phyloP scores from a whole-genome alignment of 177 flowering plant species.

The Vitis hybrid region DNA sequence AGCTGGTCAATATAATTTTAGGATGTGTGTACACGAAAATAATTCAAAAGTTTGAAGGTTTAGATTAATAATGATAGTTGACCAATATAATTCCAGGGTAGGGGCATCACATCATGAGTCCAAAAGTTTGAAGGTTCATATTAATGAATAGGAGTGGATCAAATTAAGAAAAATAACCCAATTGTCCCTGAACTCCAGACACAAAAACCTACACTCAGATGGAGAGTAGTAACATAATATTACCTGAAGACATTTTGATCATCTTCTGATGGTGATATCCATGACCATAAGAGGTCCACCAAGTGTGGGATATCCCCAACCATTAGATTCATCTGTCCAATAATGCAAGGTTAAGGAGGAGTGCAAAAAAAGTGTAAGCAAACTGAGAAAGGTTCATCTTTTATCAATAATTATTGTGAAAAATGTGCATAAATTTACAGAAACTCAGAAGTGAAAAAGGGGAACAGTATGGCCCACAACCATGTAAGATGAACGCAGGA shows the following conservation, averaged over 20 bases:
- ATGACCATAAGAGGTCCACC: conserved; percentile 86
- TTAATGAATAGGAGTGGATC: too few species aligned
- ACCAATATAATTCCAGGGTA: too few species aligned
- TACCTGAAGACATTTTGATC: conserved; percentile 69
- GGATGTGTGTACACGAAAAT: not conserved
- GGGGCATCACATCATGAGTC: too few species aligned
- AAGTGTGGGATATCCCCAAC: conserved; percentile 78
- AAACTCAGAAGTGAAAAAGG: too few species aligned
- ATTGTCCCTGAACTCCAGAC: too few species aligned
- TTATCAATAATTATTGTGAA: too few species aligned
- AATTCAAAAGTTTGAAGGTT: not conserved
- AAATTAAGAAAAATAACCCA: too few species aligned
- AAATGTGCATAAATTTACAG: too few species aligned
- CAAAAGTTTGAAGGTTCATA: too few species aligned
- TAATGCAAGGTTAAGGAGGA: conserved; percentile 10
- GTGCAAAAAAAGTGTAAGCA: not conserved
- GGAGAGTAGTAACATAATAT: not conserved
- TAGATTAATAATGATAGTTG: not conserved
- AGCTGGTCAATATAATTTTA: not conserved
- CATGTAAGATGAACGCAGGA: too few species aligned
- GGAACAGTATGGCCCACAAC: too few species aligned
- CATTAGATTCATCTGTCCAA: conserved; percentile 90
- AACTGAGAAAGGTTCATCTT: not conserved
- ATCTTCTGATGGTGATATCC: conserved; percentile 91
- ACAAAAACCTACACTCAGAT: too few species aligned